A percentile compares a stretch with the other conserved stretches of the same genome.
Conservation (phyloP, 2,329 filamentous ascomycete genomes). For the Talaromyces islandicus region DNA sequence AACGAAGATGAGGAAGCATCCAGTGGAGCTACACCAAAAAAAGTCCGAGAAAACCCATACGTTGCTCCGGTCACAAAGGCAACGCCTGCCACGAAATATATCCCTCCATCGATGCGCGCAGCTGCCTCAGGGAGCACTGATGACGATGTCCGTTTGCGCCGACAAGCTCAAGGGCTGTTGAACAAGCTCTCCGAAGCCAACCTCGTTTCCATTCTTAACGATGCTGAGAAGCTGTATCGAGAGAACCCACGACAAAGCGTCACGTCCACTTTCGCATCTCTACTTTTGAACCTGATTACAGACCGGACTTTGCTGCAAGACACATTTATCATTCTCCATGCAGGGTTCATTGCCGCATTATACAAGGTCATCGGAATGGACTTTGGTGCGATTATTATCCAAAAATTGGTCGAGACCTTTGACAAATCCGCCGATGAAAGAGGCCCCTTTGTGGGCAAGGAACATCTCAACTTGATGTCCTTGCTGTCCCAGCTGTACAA, state of each 20-base stretch:
- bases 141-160: slow-evolving; percentile 60
- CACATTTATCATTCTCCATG: slow-evolving; percentile 83
- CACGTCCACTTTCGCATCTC: slow-evolving; percentile 70
- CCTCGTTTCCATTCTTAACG: slow-evolving; percentile 72
- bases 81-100: slow-evolving; percentile 59
- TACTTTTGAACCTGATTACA: slow-evolving; percentile 71
- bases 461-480: slow-evolving; percentile 70
- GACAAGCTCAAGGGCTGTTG: slow-evolving; percentile 79
- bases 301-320: slow-evolving; percentile 75
- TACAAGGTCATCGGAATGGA: slow-evolving; percentile 85
- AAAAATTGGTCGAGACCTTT: slow-evolving; percentile 70
- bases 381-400: slow-evolving; percentile 81
- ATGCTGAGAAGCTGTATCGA: slow-evolving; percentile 77
- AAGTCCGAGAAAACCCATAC: slow-evolving; percentile 77
- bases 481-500: slow-evolving; percentile 84
- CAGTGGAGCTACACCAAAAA: slow-evolving; percentile 26
- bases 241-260: slow-evolving; percentile 83
- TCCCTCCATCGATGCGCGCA: slow-evolving; percentile 77
- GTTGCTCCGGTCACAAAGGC: slow-evolving; percentile 58
- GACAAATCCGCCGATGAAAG: slow-evolving; percentile 54
- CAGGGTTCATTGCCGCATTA: slow-evolving; percentile 80
- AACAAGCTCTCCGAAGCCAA: slow-evolving; percentile 93
- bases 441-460: slow-evolving; percentile 47
- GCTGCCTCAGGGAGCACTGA: slow-evolving; percentile 58
- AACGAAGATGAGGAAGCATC: slow-evolving; percentile 20